These are phyloP conservation scores for Malus sieversii DNA, from an alignment of 306 rosid species.

Conservation along the genomic window DNA sequence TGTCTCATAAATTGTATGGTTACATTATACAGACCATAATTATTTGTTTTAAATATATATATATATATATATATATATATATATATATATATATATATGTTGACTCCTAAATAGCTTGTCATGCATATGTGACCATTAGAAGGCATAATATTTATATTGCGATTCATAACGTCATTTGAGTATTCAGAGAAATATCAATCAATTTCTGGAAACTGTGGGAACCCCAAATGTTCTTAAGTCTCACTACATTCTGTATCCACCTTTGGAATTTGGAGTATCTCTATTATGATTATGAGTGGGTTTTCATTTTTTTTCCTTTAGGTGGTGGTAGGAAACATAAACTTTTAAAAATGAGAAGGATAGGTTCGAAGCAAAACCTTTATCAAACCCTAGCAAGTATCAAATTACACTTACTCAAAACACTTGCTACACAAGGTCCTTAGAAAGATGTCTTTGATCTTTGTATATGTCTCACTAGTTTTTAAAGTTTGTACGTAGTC, in stretches of 20 bases:
- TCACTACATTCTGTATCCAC: background rate
- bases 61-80: too few relatives aligned
- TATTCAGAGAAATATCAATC: background rate
- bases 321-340: background rate
- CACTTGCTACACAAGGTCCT: background rate
- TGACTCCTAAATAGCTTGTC: background rate
- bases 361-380: background rate
- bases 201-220: background rate
- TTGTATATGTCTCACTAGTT: background rate
- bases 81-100: background rate
- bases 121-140: background rate
- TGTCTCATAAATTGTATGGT: background rate
- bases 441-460: background rate
- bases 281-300: background rate
- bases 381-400: background rate
- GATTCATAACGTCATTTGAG: background rate
- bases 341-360: background rate
- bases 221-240: background rate
- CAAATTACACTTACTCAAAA: background rate
- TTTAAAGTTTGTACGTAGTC: background rate
- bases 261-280: background rate
- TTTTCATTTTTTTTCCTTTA: background rate
- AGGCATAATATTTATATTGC: background rate
- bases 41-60: background rate
- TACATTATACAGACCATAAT: background rate